Base-by-base conservation (phyloP, 768 basidiomycete species). In the Mycena metata region DNA sequence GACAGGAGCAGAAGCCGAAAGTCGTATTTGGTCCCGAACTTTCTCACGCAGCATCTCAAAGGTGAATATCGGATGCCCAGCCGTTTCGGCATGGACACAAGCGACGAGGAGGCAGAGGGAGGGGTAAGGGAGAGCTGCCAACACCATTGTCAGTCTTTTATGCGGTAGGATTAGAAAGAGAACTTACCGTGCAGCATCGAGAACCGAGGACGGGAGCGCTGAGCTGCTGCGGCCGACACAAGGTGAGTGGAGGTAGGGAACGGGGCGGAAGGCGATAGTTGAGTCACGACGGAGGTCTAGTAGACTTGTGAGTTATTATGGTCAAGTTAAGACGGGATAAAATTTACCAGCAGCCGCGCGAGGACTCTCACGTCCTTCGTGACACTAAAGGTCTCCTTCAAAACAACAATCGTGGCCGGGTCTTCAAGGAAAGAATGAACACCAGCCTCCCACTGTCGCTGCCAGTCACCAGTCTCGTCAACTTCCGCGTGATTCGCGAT, bases 31-130 rank as follows among this genome's bases (percentile, higher is more conserved):
- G 68, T 90, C 87, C 23, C 89, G 88, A 76, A 96, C 96, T 36
- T 85, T 83, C 59, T 94, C 93, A 69, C 92, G 86, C 10, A 97
- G 86, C 90, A 96, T 95, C 73, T 96, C 95, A 75, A 99, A 97
- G 35, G 94, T 98, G 79, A 98, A 90, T 16, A 81, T 81, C 21
- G 91, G 84, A 66, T 96, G 91, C 0, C 96, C 96, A 8, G 89
- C 88, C 12, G 90, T 90, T 26, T 89, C 81, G 5, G 89, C 84
- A 75, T 98, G 96, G 74, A 90, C 85, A 16, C 90, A 86, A n/a
- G 96, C 92, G 66, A 99, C 91, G 47, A 98, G 85, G 35, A 97
- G 84, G 74, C 94, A 96, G 21, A 95, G 78, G 3, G 88, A 82
- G 10, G 96, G 93, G 75, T 96, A 95, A 21, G 94, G 81, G 23